Conservation (phyloP, 768 basidiomycete genomes). For the Tylopilus balloui region DNA sequence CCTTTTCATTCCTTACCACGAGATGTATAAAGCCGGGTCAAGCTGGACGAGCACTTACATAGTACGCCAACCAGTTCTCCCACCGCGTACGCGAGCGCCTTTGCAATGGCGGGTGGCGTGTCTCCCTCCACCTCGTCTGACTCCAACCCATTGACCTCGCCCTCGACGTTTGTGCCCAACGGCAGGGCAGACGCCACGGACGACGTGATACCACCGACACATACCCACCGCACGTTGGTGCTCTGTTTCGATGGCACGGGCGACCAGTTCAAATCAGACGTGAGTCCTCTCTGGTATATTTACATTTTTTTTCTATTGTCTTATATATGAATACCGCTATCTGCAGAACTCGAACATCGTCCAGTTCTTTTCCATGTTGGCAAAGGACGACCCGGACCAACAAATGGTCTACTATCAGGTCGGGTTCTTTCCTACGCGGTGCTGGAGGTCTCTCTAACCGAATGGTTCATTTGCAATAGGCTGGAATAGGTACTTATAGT, state of each 20-base stretch:
- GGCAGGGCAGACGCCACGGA: slow-evolving; percentile 16
- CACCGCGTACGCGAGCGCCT: too few species aligned
- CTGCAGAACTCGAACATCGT: slow-evolving; percentile 71
- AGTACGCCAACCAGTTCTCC: too few species aligned
- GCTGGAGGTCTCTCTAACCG: not conserved
- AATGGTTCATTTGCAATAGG: slow-evolving; percentile 31
- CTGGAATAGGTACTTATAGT: slow-evolving; percentile 71
- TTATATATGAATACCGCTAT: not conserved
- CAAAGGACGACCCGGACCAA: slow-evolving; percentile 55
- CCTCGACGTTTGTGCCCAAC: slow-evolving; percentile 5
- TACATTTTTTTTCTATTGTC: not conserved
- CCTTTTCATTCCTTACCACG: not conserved
- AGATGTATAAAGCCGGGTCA: too few species aligned
- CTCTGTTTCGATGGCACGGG: slow-evolving; percentile 65
- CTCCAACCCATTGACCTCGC: slow-evolving; percentile 7
- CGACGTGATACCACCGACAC: slow-evolving; percentile 42
- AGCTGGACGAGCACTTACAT: too few species aligned
- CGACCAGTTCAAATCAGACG: slow-evolving; percentile 65
- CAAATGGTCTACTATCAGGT: slow-evolving; percentile 80
- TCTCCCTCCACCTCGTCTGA: slow-evolving; percentile 1
- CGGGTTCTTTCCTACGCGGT: not conserved
- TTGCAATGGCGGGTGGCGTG: slow-evolving; percentile 10
- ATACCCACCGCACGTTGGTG: slow-evolving; percentile 50
- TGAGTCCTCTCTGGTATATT: slow-evolving; percentile 25
- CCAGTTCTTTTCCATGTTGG: slow-evolving; percentile 63